A percentile compares a stretch with the other conserved stretches of the same genome.
Evolutionary conservation across 352 stramenopile genomes (phyloP).

Genomic region (Globisporangium canariense): DNA sequence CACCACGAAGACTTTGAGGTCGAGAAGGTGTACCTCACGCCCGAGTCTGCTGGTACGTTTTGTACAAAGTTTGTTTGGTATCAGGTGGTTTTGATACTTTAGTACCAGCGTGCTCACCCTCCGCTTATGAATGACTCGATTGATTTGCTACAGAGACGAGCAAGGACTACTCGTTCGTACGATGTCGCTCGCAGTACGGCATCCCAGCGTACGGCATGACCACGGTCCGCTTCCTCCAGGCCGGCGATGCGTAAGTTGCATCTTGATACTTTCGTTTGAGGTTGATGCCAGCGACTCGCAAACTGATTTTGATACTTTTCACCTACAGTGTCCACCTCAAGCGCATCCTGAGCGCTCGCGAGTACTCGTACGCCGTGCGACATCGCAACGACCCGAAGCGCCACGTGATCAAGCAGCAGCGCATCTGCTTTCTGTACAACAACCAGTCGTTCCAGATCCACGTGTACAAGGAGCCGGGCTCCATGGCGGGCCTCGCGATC

Average conservation of each 20-base stretch:
- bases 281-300: background rate
- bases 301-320: background rate
- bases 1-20: slow-evolving; percentile 86
- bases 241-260: slow-evolving; percentile 65
- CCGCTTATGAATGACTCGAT: background rate
- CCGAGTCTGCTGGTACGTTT: slow-evolving; percentile 49
- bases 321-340: slow-evolving; percentile 69
- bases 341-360: slow-evolving; percentile 73
- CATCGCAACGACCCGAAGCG: slow-evolving; percentile 65
- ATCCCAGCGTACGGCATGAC: slow-evolving; percentile 86
- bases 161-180: slow-evolving; percentile 86
- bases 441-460: slow-evolving; percentile 88
- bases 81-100: background rate
- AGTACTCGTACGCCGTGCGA: slow-evolving; percentile 82
- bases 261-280: background rate
- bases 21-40: slow-evolving; percentile 83
- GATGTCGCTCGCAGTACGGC: slow-evolving; percentile 80
- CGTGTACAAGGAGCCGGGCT: slow-evolving; percentile 76
- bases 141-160: slow-evolving; percentile 41
- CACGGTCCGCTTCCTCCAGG: slow-evolving; percentile 75
- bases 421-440: slow-evolving; percentile 84
- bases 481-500: slow-evolving; percentile 59
- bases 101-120: background rate
- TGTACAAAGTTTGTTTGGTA: background rate
- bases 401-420: slow-evolving; percentile 85